Percentiles rank a stretch among this genome's conserved stretches.
phyloP scores from a whole-genome alignment of 495 filamentous ascomycete genomes.

The Usnea hakonensis region DNA sequence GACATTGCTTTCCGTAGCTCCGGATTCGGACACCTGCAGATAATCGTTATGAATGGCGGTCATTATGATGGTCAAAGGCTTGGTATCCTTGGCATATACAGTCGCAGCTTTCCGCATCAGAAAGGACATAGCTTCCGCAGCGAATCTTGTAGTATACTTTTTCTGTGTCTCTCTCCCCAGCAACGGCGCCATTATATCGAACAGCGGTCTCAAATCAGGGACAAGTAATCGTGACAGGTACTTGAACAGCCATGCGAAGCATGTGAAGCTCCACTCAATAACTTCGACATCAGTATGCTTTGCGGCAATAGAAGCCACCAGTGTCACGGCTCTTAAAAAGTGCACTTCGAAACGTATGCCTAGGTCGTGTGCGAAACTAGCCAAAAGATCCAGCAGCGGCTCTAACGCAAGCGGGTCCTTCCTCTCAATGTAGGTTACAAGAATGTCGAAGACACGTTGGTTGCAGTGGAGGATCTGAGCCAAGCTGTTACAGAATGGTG shows the following conservation, averaged over 20 bases:
- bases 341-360: slow-evolving; percentile 82
- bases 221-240: slow-evolving; percentile 82
- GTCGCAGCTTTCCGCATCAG: slow-evolving; percentile 79
- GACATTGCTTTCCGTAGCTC: slow-evolving; percentile 41
- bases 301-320: slow-evolving; percentile 59
- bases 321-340: slow-evolving; percentile 60
- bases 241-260: slow-evolving; percentile 93
- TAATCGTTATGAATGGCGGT: slow-evolving; percentile 63
- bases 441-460: slow-evolving; percentile 67
- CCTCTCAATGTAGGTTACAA: slow-evolving; percentile 70
- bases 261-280: slow-evolving; percentile 93
- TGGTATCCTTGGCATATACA: slow-evolving; percentile 59
- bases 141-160: slow-evolving; percentile 77
- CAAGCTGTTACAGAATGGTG: slow-evolving; percentile 75
- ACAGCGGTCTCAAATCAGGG: slow-evolving; percentile 75
- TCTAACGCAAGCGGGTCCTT: slow-evolving; percentile 71
- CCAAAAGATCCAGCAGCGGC: slow-evolving; percentile 72
- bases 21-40: slow-evolving; percentile 40
- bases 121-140: slow-evolving; percentile 92
- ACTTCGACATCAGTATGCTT: slow-evolving; percentile 63
- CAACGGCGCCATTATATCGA: slow-evolving; percentile 73
- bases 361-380: slow-evolving; percentile 87
- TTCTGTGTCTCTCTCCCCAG: slow-evolving; percentile 78
- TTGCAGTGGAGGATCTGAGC: slow-evolving; percentile 86
- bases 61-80: slow-evolving; percentile 59